phyloP scores from a whole-genome alignment of 306 rosid genomes.

The Acacia crassicarpa region DNA sequence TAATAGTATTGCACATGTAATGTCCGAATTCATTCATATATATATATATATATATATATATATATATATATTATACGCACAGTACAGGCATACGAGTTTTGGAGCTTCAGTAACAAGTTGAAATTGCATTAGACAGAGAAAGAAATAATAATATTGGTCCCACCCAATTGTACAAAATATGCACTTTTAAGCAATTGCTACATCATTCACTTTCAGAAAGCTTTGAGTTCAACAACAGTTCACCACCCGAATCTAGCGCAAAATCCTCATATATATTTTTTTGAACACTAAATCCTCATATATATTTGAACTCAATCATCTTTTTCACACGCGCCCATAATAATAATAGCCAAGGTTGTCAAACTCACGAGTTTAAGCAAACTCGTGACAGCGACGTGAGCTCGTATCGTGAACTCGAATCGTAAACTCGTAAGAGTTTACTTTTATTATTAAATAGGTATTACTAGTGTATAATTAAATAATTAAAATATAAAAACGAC shows the following conservation, averaged over 20 bases:
- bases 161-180: constrained; percentile 29
- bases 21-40: constrained; percentile 9
- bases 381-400: too few species aligned
- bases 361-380: too few species aligned
- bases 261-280: constrained; percentile 36
- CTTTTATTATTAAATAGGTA: too few species aligned
- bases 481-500: too few species aligned
- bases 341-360: constrained; percentile 47
- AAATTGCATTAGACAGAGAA: constrained; percentile 3
- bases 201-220: constrained; percentile 40
- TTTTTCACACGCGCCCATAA: constrained; percentile 61
- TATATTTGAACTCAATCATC: background rate
- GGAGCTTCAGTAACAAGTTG: constrained; percentile 35
- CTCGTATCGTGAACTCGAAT: too few species aligned
- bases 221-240: constrained; percentile 34
- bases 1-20: constrained; percentile 41
- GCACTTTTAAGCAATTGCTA: constrained; percentile 37
- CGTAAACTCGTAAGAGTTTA: too few species aligned
- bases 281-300: constrained; percentile 42
- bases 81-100: background rate
- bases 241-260: constrained; percentile 47
- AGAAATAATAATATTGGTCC: constrained; percentile 7
- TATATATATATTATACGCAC: too few species aligned
- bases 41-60: too few species aligned
- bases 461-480: too few species aligned